phyloP scores from a whole-genome alignment of 2,329 filamentous ascomycete species.

The Aspergillus brunneoviolaceus region DNA sequence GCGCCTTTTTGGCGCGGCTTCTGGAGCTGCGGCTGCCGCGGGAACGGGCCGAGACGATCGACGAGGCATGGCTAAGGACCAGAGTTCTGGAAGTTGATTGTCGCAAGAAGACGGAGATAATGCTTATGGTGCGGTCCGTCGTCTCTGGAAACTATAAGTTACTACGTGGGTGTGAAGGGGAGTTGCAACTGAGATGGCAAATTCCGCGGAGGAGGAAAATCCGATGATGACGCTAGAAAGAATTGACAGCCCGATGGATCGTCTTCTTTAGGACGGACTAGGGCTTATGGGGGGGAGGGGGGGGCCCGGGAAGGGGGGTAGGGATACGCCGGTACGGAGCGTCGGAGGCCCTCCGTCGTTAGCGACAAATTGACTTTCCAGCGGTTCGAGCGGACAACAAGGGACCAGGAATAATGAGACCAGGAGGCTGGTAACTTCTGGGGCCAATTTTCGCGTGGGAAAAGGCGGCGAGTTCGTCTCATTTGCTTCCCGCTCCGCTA shows the following conservation, averaged over 20 bases:
- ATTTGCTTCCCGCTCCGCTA: constrained; percentile 20
- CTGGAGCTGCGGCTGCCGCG: constrained; percentile 31
- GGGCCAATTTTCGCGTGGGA: constrained; percentile 25
- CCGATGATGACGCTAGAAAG: not conserved
- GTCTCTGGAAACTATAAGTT: constrained; percentile 7
- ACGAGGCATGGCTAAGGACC: constrained; percentile 32
- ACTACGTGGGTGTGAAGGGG: constrained; percentile 5
- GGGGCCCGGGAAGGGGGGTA: no score
- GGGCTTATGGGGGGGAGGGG: constrained; percentile 5
- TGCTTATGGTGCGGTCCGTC: not conserved
- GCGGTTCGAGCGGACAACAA: constrained; percentile 17
- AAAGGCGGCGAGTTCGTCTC: constrained; percentile 16
- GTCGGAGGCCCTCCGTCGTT: constrained; percentile 6
- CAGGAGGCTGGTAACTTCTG: constrained; percentile 30
- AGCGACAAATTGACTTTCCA: constrained; percentile 23
- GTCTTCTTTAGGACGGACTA: constrained; percentile 10
- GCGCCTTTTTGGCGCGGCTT: constrained; percentile 34
- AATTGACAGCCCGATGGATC: not conserved
- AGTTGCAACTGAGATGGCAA: not conserved
- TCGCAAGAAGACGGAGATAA: not conserved
- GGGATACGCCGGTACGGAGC: not conserved
- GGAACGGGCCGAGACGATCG: constrained; percentile 39
- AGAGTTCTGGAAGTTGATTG: not conserved
- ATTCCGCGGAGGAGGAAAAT: constrained; percentile 2
- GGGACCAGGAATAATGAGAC: constrained; percentile 18